Percentiles rank a stretch among this genome's conserved stretches.
These are phyloP conservation scores for Rosa rugosa DNA, from an alignment of 306 rosid species.

Conservation along the genomic window DNA sequence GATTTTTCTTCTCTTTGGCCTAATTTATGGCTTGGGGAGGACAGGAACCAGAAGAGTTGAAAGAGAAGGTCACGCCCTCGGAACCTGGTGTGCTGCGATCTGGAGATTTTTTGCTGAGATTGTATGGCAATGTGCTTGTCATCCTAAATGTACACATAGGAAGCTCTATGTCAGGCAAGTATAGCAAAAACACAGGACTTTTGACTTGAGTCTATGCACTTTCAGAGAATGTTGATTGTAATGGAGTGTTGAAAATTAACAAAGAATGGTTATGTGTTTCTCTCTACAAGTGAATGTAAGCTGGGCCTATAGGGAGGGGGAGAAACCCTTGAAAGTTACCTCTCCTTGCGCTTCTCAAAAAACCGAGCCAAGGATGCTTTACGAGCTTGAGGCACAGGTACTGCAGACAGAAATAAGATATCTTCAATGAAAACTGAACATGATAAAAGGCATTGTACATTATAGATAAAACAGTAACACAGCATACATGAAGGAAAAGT, in stretches of 20 bases:
- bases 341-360: conserved; percentile 93
- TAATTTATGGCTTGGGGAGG: conserved; percentile 42
- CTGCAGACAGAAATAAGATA: conserved; percentile 29
- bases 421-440: background rate
- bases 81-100: conserved; percentile 56
- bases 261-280: background rate
- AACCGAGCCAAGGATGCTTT: conserved; percentile 94
- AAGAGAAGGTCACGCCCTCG: conserved; percentile 36
- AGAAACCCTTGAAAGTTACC: conserved; percentile 44
- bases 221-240: background rate
- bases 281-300: conserved; percentile 1
- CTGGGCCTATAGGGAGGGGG: background rate
- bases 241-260: background rate
- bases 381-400: conserved; percentile 85
- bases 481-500: background rate
- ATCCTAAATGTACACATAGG: conserved; percentile 42
- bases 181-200: background rate
- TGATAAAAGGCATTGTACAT: background rate
- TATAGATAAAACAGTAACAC: background rate
- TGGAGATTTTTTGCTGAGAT: conserved; percentile 43
- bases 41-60: conserved; percentile 43
- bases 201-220: background rate
- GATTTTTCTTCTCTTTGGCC: conserved; percentile 6
- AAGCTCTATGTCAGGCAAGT: conserved; percentile 18
- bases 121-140: conserved; percentile 54